phyloP scores from a whole-genome alignment of 129 eudicot genomes.

The Flaveria robusta region DNA sequence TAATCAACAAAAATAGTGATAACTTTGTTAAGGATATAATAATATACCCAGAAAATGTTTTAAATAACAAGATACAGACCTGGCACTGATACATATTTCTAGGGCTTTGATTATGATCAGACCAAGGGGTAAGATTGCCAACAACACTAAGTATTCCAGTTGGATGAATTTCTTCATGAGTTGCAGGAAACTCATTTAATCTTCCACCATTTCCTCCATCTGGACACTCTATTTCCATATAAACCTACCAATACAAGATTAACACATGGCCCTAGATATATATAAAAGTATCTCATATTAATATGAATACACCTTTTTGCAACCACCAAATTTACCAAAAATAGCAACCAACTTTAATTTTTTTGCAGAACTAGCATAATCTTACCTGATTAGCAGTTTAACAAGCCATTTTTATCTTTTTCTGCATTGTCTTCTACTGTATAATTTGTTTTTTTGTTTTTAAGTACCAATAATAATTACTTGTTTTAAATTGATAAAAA shows the following conservation, averaged over 20 bases:
- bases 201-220: constrained; percentile 96
- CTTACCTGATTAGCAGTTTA: background rate
- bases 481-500: background rate
- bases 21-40: background rate
- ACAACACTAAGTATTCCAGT: constrained; percentile 93
- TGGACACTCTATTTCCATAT: constrained; percentile 92
- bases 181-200: constrained; percentile 61
- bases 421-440: background rate
- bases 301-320: background rate
- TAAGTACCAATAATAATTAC: background rate
- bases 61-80: constrained; percentile 42
- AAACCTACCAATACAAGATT: constrained; percentile 48
- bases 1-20: background rate
- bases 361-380: background rate
- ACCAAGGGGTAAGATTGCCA: constrained; percentile 96
- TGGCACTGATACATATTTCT: constrained; percentile 99
- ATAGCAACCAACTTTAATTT: background rate
- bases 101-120: constrained; percentile 98
- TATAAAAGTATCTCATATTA: background rate
- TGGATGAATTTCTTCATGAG: constrained; percentile 98
- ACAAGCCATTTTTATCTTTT: background rate
- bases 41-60: background rate
- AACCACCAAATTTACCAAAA: background rate
- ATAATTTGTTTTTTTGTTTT: too few relatives aligned
- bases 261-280: background rate